Conservation (phyloP, 208 protist genomes). For the Leishmania tropica region DNA sequence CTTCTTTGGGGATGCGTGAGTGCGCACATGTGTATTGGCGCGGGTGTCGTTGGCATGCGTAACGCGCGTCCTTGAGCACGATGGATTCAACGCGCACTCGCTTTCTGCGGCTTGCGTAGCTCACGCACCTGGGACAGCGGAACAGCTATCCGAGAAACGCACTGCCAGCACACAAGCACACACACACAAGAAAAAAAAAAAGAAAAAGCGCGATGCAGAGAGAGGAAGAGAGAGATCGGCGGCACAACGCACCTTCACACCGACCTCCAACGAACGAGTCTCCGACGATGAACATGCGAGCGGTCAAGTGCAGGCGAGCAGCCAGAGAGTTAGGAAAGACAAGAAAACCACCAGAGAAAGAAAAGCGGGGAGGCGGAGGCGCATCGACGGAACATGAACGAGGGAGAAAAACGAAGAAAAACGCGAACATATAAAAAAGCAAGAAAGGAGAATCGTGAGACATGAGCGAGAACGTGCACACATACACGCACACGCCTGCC, state of each 20-base stretch:
- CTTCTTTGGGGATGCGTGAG: neutral
- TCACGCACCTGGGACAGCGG: neutral
- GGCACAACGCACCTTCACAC: neutral
- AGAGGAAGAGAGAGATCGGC: neutral
- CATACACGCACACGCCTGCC: too few species aligned
- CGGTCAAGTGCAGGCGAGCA: neutral
- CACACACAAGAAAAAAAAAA: neutral
- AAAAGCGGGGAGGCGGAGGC: too few species aligned
- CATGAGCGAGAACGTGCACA: too few species aligned
- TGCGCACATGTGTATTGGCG: neutral
- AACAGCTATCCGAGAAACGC: neutral
- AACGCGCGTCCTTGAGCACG: neutral
- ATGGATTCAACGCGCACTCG: neutral
- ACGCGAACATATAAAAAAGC: too few species aligned
- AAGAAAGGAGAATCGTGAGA: too few species aligned
- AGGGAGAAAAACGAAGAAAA: too few species aligned
- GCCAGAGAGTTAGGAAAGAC: neutral
- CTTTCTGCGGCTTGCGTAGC: neutral
- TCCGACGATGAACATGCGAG: neutral
- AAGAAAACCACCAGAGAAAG: too few species aligned
- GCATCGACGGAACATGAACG: too few species aligned
- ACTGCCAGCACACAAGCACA: neutral
- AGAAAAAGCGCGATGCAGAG: neutral
- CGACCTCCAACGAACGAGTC: neutral
- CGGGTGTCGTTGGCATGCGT: neutral